Evolutionary conservation across 2,329 filamentous ascomycete species (phyloP).

Genomic region (Coniochaeta ligniaria): DNA sequence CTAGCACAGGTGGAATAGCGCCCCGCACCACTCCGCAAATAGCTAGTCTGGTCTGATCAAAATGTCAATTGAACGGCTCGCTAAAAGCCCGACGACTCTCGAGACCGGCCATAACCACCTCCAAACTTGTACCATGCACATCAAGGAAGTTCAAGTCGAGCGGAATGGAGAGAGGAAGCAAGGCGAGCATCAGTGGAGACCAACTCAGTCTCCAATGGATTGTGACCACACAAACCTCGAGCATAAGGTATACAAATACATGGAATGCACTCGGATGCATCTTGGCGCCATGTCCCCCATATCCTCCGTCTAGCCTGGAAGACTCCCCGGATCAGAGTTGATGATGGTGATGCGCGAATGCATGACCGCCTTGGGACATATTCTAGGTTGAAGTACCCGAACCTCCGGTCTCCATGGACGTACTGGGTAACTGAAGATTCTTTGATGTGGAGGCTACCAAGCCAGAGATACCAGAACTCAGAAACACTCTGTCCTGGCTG

Average conservation of each 20-base stretch:
- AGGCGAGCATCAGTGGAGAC: not conserved
- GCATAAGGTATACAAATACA: too few species aligned
- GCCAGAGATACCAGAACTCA: not conserved
- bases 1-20: not conserved
- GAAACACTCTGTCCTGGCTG: not conserved
- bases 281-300: too few species aligned
- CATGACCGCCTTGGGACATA: not conserved
- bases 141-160: not conserved
- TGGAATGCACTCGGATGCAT: too few species aligned
- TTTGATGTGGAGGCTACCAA: not conserved
- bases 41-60: not conserved
- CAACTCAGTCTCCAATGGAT: not conserved
- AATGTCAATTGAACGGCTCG: not conserved
- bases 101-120: not conserved
- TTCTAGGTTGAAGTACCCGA: not conserved
- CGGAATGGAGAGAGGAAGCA: not conserved
- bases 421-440: not conserved
- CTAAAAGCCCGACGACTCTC: not conserved
- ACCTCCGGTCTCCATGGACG: not conserved
- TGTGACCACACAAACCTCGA: too few species aligned
- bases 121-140: not conserved
- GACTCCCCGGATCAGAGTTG: not conserved
- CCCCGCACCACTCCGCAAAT: not conserved
- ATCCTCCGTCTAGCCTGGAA: not conserved
- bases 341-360: not conserved